Base-by-base conservation (phyloP, 306 rosid genomes). In the Rosa rugosa region DNA sequence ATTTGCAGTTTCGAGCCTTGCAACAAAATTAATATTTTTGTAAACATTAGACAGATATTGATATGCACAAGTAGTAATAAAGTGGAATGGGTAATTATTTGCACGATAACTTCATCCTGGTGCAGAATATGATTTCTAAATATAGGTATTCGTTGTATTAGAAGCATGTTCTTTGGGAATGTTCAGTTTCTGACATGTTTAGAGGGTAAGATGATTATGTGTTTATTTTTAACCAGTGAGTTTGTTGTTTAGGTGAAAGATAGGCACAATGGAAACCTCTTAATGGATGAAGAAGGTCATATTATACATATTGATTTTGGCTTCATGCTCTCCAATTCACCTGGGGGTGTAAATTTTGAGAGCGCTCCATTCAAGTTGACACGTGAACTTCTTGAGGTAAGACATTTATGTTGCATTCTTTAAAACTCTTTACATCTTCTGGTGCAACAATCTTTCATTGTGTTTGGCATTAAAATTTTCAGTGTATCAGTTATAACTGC, bases 311-410 rank as follows among this genome's bases (percentile, higher is more conserved):
- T 96, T 78, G 99, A 96, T 83, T 96, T 96, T 85, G 99, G 99
- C 75, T 96, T 96, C 84, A 93, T 96, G 98, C 99, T 96, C 75
- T 96, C 98, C 51, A 96, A 96, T 81, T 96, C 99, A 60, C 99
- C 99, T 50, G 99, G 99, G 31, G 99, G 99, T 70, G 99, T 96
- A 72, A 96, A 96, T 86, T 96, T 96, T 84, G 99, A 96, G 86
- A 96, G 99, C 79, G 98, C 99, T 59, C 99, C 99, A 69, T 96
- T 96, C 85, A 96, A 96, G 85, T 88, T 96, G 77, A 91, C 97
- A 27, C 97, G 99, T 17, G 99, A 96, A 79, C 96, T 96, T 83
- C 93, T 96, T 42, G 99, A 96, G 97, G 99, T 96, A 86, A 69
- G 64, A 44, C 50, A 57, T 11, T 6, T 1, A 51, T 16, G 70